Percentiles rank a stretch among this genome's conserved stretches.
phyloP scores from a whole-genome alignment of 129 eudicot genomes.

The Daucus carota region DNA sequence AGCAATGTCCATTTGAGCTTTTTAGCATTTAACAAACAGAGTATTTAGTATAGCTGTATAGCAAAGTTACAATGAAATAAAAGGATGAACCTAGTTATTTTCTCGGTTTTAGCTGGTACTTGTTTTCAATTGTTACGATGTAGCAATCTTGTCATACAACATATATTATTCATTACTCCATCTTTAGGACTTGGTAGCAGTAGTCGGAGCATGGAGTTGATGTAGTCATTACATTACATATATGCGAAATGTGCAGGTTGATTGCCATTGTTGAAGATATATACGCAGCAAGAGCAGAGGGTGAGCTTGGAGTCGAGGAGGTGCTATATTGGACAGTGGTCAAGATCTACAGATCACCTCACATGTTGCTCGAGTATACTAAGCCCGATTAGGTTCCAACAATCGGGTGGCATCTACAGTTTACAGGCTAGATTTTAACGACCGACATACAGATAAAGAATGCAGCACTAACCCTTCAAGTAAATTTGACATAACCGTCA shows the following conservation, averaged over 20 bases:
- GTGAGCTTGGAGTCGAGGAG: slow-evolving; percentile 92
- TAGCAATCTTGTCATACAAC: neutral
- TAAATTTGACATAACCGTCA: neutral
- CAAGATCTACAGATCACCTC: slow-evolving; percentile 91
- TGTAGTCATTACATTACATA: neutral
- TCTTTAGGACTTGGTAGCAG: neutral
- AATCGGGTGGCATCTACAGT: neutral
- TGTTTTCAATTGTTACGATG: neutral
- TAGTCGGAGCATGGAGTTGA: neutral
- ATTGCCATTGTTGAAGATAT: slow-evolving; percentile 95
- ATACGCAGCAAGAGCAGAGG: slow-evolving; percentile 98
- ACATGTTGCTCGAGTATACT: slow-evolving; percentile 94
- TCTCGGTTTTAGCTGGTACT: neutral
- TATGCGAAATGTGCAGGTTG: slow-evolving; percentile 37
- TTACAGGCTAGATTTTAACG: neutral
- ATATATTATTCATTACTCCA: neutral
- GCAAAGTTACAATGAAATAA: neutral
- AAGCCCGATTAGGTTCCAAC: slow-evolving; percentile 52
- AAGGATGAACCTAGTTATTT: neutral
- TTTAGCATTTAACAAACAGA: neutral
- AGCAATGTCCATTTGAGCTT: neutral
- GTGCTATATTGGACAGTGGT: slow-evolving; percentile 92
- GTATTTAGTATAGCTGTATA: neutral
- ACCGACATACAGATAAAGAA: neutral
- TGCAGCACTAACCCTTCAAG: neutral